Evolutionary conservation across 106 monocot genomes (phyloP).

Genomic region (Amphibolis antarctica): DNA sequence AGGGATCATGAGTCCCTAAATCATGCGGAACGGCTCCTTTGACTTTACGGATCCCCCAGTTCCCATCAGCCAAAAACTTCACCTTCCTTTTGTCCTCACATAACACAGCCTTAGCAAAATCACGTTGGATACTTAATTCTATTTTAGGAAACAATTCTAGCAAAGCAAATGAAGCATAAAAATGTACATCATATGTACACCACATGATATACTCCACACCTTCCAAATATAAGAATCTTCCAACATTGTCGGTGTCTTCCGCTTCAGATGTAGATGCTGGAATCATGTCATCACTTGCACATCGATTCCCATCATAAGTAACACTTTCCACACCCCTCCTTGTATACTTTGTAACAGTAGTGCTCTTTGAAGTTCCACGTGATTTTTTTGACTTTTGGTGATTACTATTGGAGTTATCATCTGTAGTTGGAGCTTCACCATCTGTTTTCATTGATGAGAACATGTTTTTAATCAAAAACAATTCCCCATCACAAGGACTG

Average conservation of each 20-base stretch:
- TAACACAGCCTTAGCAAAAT: slow-evolving; percentile 83
- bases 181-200: slow-evolving; percentile 98
- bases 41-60: slow-evolving; percentile 74
- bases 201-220: slow-evolving; percentile 98
- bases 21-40: slow-evolving; percentile 97
- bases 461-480: neutral
- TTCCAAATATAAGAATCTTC: slow-evolving; percentile 87
- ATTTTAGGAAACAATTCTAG: slow-evolving; percentile 91
- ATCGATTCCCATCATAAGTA: slow-evolving; percentile 13
- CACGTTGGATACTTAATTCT: slow-evolving; percentile 79
- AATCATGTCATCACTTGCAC: slow-evolving; percentile 19
- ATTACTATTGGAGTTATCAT: slow-evolving; percentile 27
- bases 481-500: too few relatives aligned
- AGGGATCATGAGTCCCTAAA: slow-evolving; percentile 90
- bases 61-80: slow-evolving; percentile 84
- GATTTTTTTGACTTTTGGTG: slow-evolving; percentile 32
- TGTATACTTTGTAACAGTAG: slow-evolving; percentile 16
- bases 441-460: slow-evolving; percentile 27
- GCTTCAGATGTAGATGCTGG: slow-evolving; percentile 6
- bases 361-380: slow-evolving; percentile 18
- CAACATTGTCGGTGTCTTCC: slow-evolving; percentile 48
- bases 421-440: slow-evolving; percentile 45
- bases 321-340: slow-evolving; percentile 11
- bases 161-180: slow-evolving; percentile 97
- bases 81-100: slow-evolving; percentile 68